These are phyloP conservation scores for Wickerhamiella pararugosa DNA, from an alignment of 1,139 yeast species.

Conservation along the genomic window DNA sequence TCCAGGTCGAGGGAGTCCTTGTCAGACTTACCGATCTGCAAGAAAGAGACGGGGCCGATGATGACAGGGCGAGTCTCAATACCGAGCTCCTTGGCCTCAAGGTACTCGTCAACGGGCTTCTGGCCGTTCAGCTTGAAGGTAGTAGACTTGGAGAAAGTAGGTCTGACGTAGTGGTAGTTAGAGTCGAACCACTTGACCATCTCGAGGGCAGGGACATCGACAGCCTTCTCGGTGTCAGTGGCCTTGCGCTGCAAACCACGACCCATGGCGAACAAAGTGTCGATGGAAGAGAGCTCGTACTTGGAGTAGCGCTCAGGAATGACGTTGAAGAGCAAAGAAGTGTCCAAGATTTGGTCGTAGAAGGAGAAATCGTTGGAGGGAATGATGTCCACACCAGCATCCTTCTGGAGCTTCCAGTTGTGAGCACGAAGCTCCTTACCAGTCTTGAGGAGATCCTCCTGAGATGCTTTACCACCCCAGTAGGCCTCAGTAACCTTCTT, in stretches of 20 bases:
- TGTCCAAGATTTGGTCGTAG: constrained; percentile 94
- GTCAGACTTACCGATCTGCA: constrained; percentile 94
- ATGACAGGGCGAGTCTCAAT: constrained; percentile 94
- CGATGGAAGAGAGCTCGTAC: constrained; percentile 77
- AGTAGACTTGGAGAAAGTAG: constrained; percentile 92
- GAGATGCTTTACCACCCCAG: constrained; percentile 90
- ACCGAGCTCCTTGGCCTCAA: constrained; percentile 95
- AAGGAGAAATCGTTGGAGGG: constrained; percentile 96
- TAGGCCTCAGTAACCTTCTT: constrained; percentile 97
- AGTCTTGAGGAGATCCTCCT: constrained; percentile 74
- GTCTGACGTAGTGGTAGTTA: constrained; percentile 99
- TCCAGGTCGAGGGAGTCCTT: constrained; percentile 92
- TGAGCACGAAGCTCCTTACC: constrained; percentile 91
- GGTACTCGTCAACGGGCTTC: constrained; percentile 94
- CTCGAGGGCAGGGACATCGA: constrained; percentile 97
- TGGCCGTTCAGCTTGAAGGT: constrained; percentile 90
- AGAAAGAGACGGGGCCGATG: constrained; percentile 91
- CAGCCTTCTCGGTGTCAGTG: constrained; percentile 72
- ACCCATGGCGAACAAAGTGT: constrained; percentile 97
- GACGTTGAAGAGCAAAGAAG: constrained; percentile 83
- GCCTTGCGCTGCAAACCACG: constrained; percentile 99
- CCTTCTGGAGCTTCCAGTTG: constrained; percentile 97
- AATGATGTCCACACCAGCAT: constrained; percentile 92
- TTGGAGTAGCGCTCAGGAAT: constrained; percentile 95
- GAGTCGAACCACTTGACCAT: constrained; percentile 99